Base-by-base conservation (phyloP, 202 grass and related monocot species). In the Thinopyrum obtusiflorum region DNA sequence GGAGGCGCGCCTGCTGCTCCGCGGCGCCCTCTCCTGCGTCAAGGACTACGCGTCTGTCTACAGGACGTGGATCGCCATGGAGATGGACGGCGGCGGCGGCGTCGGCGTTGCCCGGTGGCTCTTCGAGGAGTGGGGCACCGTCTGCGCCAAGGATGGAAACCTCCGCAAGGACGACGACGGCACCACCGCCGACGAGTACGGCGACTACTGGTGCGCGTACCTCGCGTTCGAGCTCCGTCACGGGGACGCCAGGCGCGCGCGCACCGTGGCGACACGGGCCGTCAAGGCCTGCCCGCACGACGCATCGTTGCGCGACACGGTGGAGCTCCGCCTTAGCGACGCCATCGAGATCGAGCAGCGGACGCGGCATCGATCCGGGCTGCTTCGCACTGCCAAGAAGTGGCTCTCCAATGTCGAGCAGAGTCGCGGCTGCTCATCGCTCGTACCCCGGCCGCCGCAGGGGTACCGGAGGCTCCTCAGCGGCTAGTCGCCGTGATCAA, bases 161-260 rank as follows among this genome's bases (percentile, higher is more conserved):
- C 64, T 67, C 28, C 64, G 28, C 64, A 29, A 31, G 27, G 64
- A 29, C 0, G 28, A 15, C 15, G 14, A 66, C 14, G 64, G 15
- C 28, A 15, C 14, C 63, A 15, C 14, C 28, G 15, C 64, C 14
- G 64, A 67, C 20, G 67, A 70, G 67, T 66, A 49, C 39, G 55
- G 14, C 29, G 55, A 57, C n/a, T 83, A 83, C 74, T 88, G 86
- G 86, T 84, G 80, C 75, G 55, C 13, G 11, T 84, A 84, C 57
- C n/a, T 88, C 23, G 29, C 9, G 40, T 88, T 88, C 40, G 65
- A 88, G 81, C 21, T 62, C 10, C 6, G 5, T 1, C 51, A 71
- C 80, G 65, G 64, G 1, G 23, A 17, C 29, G 27, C 28, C 28
- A 1, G 23, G 2, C 25, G 23, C 31, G 75, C 42, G 31, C 75